Evolutionary conservation across 2,329 filamentous ascomycete species (phyloP), one percentile per base, ranked within the genome.

Genomic region (Aspergillus transmontanensis): DNA sequence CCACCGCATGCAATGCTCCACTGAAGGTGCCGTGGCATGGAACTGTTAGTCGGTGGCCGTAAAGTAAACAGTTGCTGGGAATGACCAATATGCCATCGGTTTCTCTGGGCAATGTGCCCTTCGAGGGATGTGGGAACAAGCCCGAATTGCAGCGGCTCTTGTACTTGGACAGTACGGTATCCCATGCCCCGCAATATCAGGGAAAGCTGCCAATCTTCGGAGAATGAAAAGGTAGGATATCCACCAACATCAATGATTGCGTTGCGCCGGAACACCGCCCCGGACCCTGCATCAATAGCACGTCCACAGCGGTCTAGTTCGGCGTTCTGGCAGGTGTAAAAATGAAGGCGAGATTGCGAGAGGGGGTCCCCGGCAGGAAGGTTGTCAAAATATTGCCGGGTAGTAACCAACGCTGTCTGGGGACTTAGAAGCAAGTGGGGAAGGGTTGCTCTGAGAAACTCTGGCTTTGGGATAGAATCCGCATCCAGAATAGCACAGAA

Each of bases 401-500:
- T 73, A 9, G 73, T 74, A 19, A 78, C 68, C 39, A 80, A 65
- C 7, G 72, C 76, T 0, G 73, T 63, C 1, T 72, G 60, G 0
- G 70, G 67, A 34, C 72, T 69, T 14, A 57, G 57, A 3, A 79
- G 63, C 4, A 78, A 58, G 68, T 79, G 77, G 11, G 78, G 76
- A 19, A 79, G 57, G 1, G 77, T 73, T 3, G 73, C 73, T 9
- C 77, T 73, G 6, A 80, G 71, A 56, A 77, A 78, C 2, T 76
- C 67, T 0, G 71, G 68, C 45, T 72, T 64, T 1, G 78, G 75
- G 21, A 80, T 76, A 55, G 73, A 78, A 61, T 79, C 76, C 0
- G 75, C 74, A 55, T 78, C 76, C 3, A 79, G 61, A 6, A 75
- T 69, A 10, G 72, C 74, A 41, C 73, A 73, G 54, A 73, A 78